Percentiles rank a stretch among this genome's conserved stretches.
Evolutionary conservation across 2,329 filamentous ascomycete species (phyloP).

Genomic region (Fusarium liriodendri): DNA sequence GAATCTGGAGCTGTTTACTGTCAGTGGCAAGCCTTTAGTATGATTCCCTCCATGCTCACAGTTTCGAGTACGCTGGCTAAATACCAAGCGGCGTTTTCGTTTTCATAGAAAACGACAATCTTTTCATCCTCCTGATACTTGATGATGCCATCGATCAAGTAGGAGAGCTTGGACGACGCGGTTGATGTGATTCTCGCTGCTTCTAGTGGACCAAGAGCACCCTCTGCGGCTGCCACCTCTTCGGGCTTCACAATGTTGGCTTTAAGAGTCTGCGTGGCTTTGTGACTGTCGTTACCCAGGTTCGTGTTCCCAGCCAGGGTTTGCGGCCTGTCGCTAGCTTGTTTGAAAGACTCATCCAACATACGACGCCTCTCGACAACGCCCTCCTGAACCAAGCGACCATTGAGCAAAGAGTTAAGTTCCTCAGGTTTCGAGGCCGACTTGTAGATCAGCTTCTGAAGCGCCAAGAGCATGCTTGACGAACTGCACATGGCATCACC

Average conservation of each 20-base stretch:
- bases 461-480: slow-evolving; percentile 60
- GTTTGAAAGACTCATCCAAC: slow-evolving; percentile 17
- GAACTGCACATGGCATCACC: slow-evolving; percentile 64
- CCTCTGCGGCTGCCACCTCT: slow-evolving; percentile 31
- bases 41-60: slow-evolving; percentile 49
- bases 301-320: slow-evolving; percentile 57
- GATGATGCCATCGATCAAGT: slow-evolving; percentile 79
- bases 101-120: slow-evolving; percentile 92
- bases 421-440: slow-evolving; percentile 56
- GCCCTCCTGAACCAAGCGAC: slow-evolving; percentile 56
- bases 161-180: slow-evolving; percentile 87
- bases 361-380: slow-evolving; percentile 50
- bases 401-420: slow-evolving; percentile 61
- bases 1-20: slow-evolving; percentile 61
- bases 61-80: slow-evolving; percentile 85
- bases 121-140: slow-evolving; percentile 79
- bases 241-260: slow-evolving; percentile 40
- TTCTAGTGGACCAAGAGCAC: slow-evolving; percentile 61
- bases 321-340: slow-evolving; percentile 32
- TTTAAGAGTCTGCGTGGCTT: slow-evolving; percentile 48
- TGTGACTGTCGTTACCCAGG: slow-evolving; percentile 52
- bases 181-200: slow-evolving; percentile 78
- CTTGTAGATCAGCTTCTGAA: slow-evolving; percentile 65
- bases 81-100: slow-evolving; percentile 87
- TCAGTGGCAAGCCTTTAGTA: slow-evolving; percentile 9